Evolutionary conservation across 2,329 filamentous ascomycete genomes (phyloP).

Genomic region (Alternaria solani): DNA sequence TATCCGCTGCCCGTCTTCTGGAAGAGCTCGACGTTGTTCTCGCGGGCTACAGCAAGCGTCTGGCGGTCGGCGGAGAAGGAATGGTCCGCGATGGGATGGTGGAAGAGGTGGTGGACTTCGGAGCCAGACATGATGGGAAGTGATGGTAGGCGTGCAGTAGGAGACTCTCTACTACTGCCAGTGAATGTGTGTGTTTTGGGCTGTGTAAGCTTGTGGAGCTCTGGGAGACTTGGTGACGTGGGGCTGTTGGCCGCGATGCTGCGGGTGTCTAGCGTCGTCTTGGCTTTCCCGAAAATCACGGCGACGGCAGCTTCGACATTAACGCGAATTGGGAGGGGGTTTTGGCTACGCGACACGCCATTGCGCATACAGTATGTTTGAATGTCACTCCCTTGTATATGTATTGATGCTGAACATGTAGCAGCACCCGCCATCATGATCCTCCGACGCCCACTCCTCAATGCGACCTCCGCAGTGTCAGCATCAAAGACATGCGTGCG

Average conservation of each 20-base stretch:
- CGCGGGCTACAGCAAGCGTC: constrained; percentile 88
- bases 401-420: background rate
- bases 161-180: constrained; percentile 91
- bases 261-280: constrained; percentile 27
- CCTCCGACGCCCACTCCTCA: constrained; percentile 46
- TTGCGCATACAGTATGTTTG: background rate
- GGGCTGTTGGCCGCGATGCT: constrained; percentile 14
- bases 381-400: background rate
- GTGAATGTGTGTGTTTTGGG: constrained; percentile 13
- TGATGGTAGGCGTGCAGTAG: constrained; percentile 66
- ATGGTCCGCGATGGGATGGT: constrained; percentile 95
- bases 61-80: constrained; percentile 93
- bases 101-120: constrained; percentile 96
- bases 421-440: constrained; percentile 41
- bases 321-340: constrained; percentile 2
- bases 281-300: constrained; percentile 46
- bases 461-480: constrained; percentile 34
- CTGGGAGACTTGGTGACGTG: constrained; percentile 15
- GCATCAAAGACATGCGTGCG: constrained; percentile 43
- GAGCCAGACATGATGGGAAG: constrained; percentile 74
- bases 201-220: constrained; percentile 13
- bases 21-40: constrained; percentile 91
- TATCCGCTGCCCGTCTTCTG: constrained; percentile 75
- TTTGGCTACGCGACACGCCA: background rate
- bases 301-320: constrained; percentile 17